These are phyloP conservation scores for Ophioceras dolichostomum DNA, from an alignment of 2,329 filamentous ascomycete genomes.

Conservation along the genomic window DNA sequence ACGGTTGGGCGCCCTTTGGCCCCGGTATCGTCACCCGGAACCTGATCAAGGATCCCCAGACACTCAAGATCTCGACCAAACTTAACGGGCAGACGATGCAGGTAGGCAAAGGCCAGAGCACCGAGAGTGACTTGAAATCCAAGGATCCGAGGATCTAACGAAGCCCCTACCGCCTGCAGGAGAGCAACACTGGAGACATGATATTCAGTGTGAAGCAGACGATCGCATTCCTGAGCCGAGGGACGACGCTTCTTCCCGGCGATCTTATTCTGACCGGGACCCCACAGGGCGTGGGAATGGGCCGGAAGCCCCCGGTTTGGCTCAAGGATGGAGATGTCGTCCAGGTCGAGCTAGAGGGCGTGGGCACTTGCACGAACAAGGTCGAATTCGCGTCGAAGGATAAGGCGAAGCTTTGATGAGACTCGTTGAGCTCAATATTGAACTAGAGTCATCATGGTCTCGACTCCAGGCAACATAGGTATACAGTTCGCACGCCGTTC, in stretches of 20 bases:
- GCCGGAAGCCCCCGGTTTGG: conserved; percentile 53
- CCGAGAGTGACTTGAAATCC: conserved; percentile 10
- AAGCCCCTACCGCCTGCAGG: conserved; percentile 14
- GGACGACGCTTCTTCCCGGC: conserved; percentile 50
- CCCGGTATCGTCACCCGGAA: conserved; percentile 53
- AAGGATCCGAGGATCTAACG: neutral
- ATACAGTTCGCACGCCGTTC: too few species aligned
- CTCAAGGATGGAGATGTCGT: conserved; percentile 59
- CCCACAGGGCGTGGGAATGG: conserved; percentile 60
- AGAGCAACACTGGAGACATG: conserved; percentile 46
- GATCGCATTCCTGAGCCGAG: conserved; percentile 46
- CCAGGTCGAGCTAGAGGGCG: conserved; percentile 53
- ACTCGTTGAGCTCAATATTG: too few species aligned
- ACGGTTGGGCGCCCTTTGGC: conserved; percentile 63
- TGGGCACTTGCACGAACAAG: conserved; percentile 47
- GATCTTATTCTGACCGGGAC: conserved; percentile 58
- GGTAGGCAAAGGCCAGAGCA: conserved; percentile 33
- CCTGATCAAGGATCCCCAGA: conserved; percentile 44
- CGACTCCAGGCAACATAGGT: too few species aligned
- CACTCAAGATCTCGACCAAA: conserved; percentile 41
- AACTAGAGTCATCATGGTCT: too few species aligned
- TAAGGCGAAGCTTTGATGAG: conserved; percentile 19
- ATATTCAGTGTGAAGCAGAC: conserved; percentile 49
- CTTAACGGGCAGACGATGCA: conserved; percentile 45
- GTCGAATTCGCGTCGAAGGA: conserved; percentile 26